Conservation (phyloP, 2,329 filamentous ascomycete genomes). For the Neurospora sp. region DNA sequence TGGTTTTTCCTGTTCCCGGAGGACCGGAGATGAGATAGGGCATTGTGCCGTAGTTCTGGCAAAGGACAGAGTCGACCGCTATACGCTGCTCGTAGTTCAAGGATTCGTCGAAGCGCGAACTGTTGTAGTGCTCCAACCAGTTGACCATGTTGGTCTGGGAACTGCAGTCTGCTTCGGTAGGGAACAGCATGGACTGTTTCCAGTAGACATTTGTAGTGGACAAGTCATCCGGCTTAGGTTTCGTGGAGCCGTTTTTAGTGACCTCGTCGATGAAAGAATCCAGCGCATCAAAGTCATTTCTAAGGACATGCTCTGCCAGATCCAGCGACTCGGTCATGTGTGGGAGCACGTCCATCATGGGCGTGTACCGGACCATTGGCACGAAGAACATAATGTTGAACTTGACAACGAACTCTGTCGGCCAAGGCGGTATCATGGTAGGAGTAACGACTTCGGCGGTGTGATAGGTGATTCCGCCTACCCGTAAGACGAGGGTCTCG, state of each 20-base stretch:
- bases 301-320: not conserved
- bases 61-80: conserved; percentile 15
- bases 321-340: conserved; percentile 8
- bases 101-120: conserved; percentile 1
- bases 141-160: conserved; percentile 12
- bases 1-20: conserved; percentile 19
- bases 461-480: conserved; percentile 7
- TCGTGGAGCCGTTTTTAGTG: not conserved
- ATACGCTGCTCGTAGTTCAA: conserved; percentile 18
- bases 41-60: conserved; percentile 15
- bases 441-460: not conserved
- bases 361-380: conserved; percentile 4
- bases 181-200: conserved; percentile 17
- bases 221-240: not conserved
- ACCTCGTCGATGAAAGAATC: not conserved
- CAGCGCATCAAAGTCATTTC: not conserved
- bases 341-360: conserved; percentile 11
- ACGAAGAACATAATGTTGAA: conserved; percentile 16
- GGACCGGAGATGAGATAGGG: conserved; percentile 20
- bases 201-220: conserved; percentile 3
- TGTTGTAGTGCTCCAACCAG: conserved; percentile 3
- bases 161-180: conserved; percentile 11
- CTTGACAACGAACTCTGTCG: not conserved
- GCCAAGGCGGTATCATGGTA: not conserved
- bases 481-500: conserved; percentile 11